Conservation (phyloP, 1,139 yeast genomes). For the Candida mesenterica region DNA sequence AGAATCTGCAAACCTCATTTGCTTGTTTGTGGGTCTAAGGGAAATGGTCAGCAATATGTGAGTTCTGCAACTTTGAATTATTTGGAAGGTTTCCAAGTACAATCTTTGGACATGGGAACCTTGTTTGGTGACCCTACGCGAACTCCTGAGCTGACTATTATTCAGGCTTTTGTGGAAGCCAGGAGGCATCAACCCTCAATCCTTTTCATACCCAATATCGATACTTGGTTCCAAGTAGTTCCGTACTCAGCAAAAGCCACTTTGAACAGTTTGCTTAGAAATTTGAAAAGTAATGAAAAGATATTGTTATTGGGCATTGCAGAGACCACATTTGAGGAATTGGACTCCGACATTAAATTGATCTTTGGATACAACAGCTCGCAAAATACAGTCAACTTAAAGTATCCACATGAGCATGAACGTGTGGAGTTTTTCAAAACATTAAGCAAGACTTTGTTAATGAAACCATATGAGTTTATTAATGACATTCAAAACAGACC, state of each 20-base stretch:
- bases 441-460: constrained; percentile 52
- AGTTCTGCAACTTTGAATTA: constrained; percentile 80
- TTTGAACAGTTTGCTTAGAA: constrained; percentile 64
- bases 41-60: constrained; percentile 86
- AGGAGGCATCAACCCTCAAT: constrained; percentile 89
- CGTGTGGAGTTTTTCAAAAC: constrained; percentile 56
- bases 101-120: constrained; percentile 77
- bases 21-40: constrained; percentile 69
- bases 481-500: constrained; percentile 54
- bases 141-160: constrained; percentile 80
- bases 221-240: constrained; percentile 70
- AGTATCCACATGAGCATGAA: constrained; percentile 36
- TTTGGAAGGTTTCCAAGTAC: constrained; percentile 89
- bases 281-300: constrained; percentile 69
- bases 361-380: constrained; percentile 53
- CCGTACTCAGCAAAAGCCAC: constrained; percentile 72
- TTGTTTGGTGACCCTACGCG: constrained; percentile 78
- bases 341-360: constrained; percentile 38
- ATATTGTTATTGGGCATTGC: constrained; percentile 77
- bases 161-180: constrained; percentile 86
- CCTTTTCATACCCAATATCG: constrained; percentile 78
- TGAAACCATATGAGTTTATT: constrained; percentile 65
- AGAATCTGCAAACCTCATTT: constrained; percentile 83
- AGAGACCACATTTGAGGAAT: constrained; percentile 40
- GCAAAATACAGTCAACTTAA: constrained; percentile 47